Conservation (phyloP, 768 basidiomycete genomes). For the Mycena filopes region DNA sequence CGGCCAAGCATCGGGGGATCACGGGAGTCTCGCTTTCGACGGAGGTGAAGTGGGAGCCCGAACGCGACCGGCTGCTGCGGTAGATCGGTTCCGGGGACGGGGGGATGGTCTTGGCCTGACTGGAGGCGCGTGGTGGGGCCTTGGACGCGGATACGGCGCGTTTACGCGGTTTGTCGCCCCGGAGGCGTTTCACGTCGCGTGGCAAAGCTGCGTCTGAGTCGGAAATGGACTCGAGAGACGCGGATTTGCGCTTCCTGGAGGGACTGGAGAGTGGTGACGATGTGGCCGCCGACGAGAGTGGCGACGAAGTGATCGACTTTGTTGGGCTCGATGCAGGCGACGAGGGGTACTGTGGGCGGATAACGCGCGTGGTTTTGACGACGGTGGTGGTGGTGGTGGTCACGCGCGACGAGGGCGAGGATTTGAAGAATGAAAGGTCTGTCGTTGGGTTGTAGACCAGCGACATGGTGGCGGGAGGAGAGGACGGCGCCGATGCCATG, state of each 20-base stretch:
- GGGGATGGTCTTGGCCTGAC: constrained; percentile 51
- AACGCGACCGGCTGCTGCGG: constrained; percentile 70
- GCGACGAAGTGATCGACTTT: constrained; percentile 37
- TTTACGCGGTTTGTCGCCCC: constrained; percentile 46
- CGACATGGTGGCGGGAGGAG: neutral
- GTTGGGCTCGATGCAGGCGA: constrained; percentile 22
- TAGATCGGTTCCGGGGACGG: constrained; percentile 69
- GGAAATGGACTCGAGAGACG: constrained; percentile 30
- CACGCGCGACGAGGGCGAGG: no score
- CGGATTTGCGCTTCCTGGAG: constrained; percentile 49
- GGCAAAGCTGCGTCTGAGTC: constrained; percentile 39
- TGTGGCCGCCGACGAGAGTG: constrained; percentile 41
- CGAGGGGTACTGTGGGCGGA: neutral
- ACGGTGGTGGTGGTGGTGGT: neutral
- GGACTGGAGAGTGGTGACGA: constrained; percentile 31
- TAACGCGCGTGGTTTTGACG: neutral
- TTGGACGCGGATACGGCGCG: constrained; percentile 49
- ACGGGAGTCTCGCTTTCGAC: constrained; percentile 48
- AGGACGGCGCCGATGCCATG: neutral
- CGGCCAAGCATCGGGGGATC: constrained; percentile 60
- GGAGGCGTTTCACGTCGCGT: constrained; percentile 53
- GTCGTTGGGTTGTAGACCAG: neutral
- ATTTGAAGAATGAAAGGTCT: no score
- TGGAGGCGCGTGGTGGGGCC: constrained; percentile 54
- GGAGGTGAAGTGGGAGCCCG: constrained; percentile 63